These are phyloP conservation scores for Drosera spatulata DNA, from an alignment of 179 eudicot species.

Conservation along the genomic window DNA sequence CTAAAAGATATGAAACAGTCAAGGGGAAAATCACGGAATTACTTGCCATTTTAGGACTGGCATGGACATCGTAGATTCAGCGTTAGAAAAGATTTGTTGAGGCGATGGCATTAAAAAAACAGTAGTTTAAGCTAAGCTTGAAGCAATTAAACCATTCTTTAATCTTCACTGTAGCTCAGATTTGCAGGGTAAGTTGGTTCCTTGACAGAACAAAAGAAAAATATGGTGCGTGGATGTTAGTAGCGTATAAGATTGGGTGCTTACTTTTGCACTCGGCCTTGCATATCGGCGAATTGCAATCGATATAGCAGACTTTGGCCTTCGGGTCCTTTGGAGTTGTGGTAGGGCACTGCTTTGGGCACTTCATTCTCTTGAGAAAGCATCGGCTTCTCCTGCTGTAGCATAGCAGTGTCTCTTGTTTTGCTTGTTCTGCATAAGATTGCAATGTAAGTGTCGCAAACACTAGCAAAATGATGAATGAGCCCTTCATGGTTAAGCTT, in stretches of 20 bases:
- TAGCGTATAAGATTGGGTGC: not conserved
- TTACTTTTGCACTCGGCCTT: conserved; percentile 42
- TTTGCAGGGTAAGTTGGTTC: not conserved
- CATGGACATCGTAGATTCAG: too few species aligned
- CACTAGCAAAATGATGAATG: conserved; percentile 18
- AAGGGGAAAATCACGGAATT: too few species aligned
- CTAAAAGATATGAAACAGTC: too few species aligned
- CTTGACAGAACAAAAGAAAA: not conserved
- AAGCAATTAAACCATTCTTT: too few species aligned
- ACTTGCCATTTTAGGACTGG: too few species aligned
- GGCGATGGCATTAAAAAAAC: too few species aligned
- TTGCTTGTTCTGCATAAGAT: conserved; percentile 1
- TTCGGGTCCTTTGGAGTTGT: conserved; percentile 20
- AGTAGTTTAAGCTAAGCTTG: too few species aligned
- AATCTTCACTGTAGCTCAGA: too few species aligned
- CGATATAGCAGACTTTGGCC: conserved; percentile 44
- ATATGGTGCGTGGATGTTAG: not conserved
- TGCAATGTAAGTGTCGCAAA: not conserved
- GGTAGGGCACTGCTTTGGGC: conserved; percentile 49
- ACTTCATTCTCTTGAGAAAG: conserved; percentile 22
- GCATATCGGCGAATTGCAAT: conserved; percentile 53
- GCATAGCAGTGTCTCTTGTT: conserved; percentile 22
- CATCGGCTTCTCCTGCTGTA: conserved; percentile 27
- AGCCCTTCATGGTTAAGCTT: conserved; percentile 11
- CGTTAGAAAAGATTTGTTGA: too few species aligned